phyloP scores from a whole-genome alignment of 306 rosid species.

The Fragaria nilgerrensis region DNA sequence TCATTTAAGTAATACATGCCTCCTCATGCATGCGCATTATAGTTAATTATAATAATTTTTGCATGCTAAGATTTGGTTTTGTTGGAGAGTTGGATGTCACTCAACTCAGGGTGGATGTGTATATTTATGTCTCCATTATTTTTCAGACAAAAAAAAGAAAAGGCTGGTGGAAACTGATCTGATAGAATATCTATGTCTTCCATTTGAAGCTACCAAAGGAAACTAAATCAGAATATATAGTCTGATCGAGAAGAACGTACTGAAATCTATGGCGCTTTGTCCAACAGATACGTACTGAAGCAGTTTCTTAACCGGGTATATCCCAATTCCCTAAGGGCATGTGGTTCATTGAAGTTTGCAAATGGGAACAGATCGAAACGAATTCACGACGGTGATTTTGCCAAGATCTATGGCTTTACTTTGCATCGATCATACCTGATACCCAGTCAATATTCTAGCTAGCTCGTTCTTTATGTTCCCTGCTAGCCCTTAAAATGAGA shows the following conservation, averaged over 20 bases:
- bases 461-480: background rate
- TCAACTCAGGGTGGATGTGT: constrained; percentile 40
- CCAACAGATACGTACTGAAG: constrained; percentile 4
- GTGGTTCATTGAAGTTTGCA: background rate
- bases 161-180: constrained; percentile 3
- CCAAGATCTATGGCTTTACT: constrained; percentile 31
- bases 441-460: background rate
- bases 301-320: constrained; percentile 1
- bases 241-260: background rate
- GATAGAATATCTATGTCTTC: background rate
- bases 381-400: constrained; percentile 17
- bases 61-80: constrained; percentile 11
- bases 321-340: background rate
- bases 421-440: background rate
- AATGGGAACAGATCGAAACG: background rate
- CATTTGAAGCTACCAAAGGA: constrained; percentile 5
- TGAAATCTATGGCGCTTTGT: background rate
- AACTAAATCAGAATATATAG: background rate
- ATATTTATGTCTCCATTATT: background rate
- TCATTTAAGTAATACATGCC: background rate
- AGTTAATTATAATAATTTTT: background rate
- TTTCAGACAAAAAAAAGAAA: background rate
- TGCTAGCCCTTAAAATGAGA: background rate
- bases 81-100: constrained; percentile 54
- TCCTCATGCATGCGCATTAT: constrained; percentile 17